Conservation (phyloP, 257 asterid genomes). For the Fraxinus anomala region DNA sequence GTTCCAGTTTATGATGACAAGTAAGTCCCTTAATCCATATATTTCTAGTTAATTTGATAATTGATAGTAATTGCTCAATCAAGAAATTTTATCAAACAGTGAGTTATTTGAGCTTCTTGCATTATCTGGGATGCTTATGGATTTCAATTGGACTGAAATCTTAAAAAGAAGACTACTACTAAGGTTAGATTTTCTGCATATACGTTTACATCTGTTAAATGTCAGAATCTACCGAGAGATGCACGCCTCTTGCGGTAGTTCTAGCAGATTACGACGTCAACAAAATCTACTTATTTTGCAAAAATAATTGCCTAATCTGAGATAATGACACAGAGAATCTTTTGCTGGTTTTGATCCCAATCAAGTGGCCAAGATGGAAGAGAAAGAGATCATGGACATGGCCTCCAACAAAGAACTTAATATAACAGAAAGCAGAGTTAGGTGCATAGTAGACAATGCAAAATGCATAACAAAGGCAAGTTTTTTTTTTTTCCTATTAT, state of each 20-base stretch:
- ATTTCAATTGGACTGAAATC: slow-evolving; percentile 92
- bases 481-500: not conserved
- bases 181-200: slow-evolving; percentile 42
- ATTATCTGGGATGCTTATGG: slow-evolving; percentile 91
- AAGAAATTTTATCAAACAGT: slow-evolving; percentile 36
- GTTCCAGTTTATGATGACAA: slow-evolving; percentile 90
- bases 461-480: slow-evolving; percentile 80
- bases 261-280: not conserved
- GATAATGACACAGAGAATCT: slow-evolving; percentile 45
- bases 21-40: slow-evolving; percentile 40
- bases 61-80: not conserved
- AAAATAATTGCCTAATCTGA: not conserved
- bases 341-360: slow-evolving; percentile 72
- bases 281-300: not conserved
- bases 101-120: slow-evolving; percentile 84
- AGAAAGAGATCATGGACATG: slow-evolving; percentile 60
- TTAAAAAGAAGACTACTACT: slow-evolving; percentile 61
- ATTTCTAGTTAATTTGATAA: not conserved
- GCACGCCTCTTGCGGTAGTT: not conserved
- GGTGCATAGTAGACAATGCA: slow-evolving; percentile 89
- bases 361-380: slow-evolving; percentile 73
- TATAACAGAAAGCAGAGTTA: slow-evolving; percentile 68
- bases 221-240: not conserved
- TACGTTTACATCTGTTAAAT: not conserved
- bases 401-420: slow-evolving; percentile 53